Evolutionary conservation across 345 rosid species (phyloP), one percentile per base, ranked within the genome.

Genomic region (Lepidium aucheri): DNA sequence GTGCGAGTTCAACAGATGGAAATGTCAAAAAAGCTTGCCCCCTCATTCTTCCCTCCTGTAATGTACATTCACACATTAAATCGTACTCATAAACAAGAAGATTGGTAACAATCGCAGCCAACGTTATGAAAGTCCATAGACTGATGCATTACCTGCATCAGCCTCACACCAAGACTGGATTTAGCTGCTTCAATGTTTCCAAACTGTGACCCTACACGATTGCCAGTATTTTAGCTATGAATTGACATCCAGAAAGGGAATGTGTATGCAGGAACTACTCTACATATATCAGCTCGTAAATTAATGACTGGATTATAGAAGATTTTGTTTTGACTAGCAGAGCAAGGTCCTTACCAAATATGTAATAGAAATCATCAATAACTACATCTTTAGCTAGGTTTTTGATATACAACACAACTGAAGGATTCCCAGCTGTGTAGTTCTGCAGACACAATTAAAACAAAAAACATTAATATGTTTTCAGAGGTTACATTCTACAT

Each of bases 11-110:
- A 72, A 81, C 77, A 0, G 95, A 85, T 63, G 95, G 96, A 77
- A 94, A 94, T 38, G 97, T 90, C 73, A 94, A 84, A 72, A 90
- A 94, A 38, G 99, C 99, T 80, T 88, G 99, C 63, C 94, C 97
- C 76, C 95, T 85, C 97, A 93, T 90, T 73, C 97, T 82, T 69
- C 97, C 96, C 78, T 90, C 99, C 99, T 93, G 84, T 36, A 79
- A 68, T 63, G 16, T 30, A 6, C 4, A 40, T 61, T 52, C 43
- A 26, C 53, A 33, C 49, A 22, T 24, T 11, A 13, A 8, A 44
- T 38, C 24, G 55, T 2, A 26, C 4, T 12, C 34, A 38, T n/a
- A 36, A 38, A 38, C 75, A 63, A 63, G 38, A 18, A 39, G 30
- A 49, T 3, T 26, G 64, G 16, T 45, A 4, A 16, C 47, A 30